These are phyloP conservation scores for Lathyrus sativus DNA, from an alignment of 306 rosid species.

Conservation along the genomic window DNA sequence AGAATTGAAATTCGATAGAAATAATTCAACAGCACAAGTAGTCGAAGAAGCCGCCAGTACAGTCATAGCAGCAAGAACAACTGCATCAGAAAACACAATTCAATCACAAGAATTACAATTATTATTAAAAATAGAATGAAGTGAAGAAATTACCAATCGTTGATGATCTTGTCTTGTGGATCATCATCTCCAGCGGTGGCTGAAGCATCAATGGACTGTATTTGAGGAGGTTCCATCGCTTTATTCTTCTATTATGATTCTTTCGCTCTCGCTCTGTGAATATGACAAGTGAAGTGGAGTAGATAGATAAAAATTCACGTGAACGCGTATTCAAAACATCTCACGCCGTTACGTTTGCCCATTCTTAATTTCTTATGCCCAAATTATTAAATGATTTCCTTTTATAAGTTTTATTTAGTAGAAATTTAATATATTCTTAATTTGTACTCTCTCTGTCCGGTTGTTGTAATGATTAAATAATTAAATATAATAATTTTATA, in stretches of 20 bases:
- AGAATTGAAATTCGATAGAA: background rate
- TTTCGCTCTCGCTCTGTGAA: background rate
- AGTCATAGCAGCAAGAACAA: conserved; percentile 72
- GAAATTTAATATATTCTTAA: background rate
- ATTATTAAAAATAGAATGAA: background rate
- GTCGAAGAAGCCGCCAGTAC: conserved; percentile 51
- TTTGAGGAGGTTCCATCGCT: conserved; percentile 72
- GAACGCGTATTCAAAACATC: conserved; percentile 20
- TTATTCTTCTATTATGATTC: background rate
- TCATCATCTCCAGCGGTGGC: conserved; percentile 38
- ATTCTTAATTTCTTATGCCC: conserved; percentile 13
- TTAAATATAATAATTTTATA: no score
- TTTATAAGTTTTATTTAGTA: background rate
- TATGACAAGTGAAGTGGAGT: conserved; percentile 24
- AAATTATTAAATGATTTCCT: background rate
- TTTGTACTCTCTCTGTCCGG: no score
- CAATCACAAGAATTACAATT: background rate
- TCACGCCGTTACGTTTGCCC: background rate
- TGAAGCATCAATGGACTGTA: conserved; percentile 65
- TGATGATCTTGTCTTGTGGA: conserved; percentile 49
- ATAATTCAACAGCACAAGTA: conserved; percentile 53
- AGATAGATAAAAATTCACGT: conserved; percentile 36
- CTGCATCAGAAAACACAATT: conserved; percentile 45
- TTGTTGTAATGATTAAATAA: no score
- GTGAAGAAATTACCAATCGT: conserved; percentile 49